phyloP scores from a whole-genome alignment of 2,329 filamentous ascomycete species.

The Aspergillus sergii region DNA sequence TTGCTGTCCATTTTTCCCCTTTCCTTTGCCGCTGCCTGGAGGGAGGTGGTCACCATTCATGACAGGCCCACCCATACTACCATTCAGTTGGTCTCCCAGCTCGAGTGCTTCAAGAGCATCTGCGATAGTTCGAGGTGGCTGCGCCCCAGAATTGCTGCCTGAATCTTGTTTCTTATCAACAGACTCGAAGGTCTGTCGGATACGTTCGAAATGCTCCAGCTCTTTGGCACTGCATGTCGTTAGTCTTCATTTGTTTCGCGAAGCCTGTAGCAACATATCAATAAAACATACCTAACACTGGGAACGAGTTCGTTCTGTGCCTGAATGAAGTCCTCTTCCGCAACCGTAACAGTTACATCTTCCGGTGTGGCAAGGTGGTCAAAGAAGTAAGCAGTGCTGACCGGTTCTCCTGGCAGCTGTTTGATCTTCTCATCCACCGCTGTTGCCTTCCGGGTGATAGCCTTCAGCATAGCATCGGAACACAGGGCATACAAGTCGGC shows the following conservation, averaged over 20 bases:
- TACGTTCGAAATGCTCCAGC: slow-evolving; percentile 84
- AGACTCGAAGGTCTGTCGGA: slow-evolving; percentile 79
- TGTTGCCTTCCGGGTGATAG: slow-evolving; percentile 85
- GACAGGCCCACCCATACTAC: slow-evolving; percentile 23
- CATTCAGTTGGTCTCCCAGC: slow-evolving; percentile 25
- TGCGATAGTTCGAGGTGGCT: slow-evolving; percentile 37
- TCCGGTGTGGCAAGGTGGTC: slow-evolving; percentile 83
- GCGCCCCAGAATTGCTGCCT: slow-evolving; percentile 9
- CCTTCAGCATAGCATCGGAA: slow-evolving; percentile 98
- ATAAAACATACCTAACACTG: slow-evolving; percentile 63
- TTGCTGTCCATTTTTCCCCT: slow-evolving; percentile 33
- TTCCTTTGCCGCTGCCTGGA: slow-evolving; percentile 33
- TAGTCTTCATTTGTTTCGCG: slow-evolving; percentile 21
- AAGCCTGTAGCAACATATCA: not conserved
- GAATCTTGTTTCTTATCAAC: slow-evolving; percentile 47
- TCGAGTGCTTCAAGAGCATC: slow-evolving; percentile 41
- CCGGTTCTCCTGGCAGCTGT: slow-evolving; percentile 57
- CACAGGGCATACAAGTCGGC: slow-evolving; percentile 97
- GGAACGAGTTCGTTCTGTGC: slow-evolving; percentile 88
- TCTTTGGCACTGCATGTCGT: slow-evolving; percentile 71
- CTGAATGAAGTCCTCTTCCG: slow-evolving; percentile 80
- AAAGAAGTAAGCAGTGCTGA: slow-evolving; percentile 93
- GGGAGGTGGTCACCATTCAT: slow-evolving; percentile 29
- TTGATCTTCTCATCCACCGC: slow-evolving; percentile 82
- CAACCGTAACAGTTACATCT: slow-evolving; percentile 85